These are phyloP conservation scores for Rhodotorula mucilaginosa DNA, from an alignment of 1,284 basidiomycete species.

Conservation along the genomic window DNA sequence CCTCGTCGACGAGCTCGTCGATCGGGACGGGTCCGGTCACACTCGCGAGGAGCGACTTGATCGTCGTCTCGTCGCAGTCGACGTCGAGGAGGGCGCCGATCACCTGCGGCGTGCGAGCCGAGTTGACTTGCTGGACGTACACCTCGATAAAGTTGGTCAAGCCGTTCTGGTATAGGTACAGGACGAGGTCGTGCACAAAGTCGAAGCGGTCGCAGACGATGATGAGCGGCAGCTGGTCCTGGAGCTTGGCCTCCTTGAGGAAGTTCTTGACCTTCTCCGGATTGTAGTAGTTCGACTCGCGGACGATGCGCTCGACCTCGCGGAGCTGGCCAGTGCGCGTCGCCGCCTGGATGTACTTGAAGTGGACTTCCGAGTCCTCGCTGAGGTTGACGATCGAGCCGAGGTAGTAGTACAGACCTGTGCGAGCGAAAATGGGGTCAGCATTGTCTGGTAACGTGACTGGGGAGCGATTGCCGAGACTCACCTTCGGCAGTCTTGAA, in stretches of 20 bases:
- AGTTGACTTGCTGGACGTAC: conserved; percentile 98
- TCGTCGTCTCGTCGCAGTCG: conserved; percentile 93
- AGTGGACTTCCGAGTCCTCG: conserved; percentile 95
- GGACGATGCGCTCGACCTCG: conserved; percentile 97
- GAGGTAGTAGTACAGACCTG: conserved; percentile 94
- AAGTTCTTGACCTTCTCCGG: conserved; percentile 99
- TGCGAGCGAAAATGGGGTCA: not conserved
- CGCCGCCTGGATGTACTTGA: conserved; percentile 99
- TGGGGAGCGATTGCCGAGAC: conserved; percentile 13
- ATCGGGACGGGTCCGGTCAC: conserved; percentile 97
- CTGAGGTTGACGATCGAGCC: conserved; percentile 97
- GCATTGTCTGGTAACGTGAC: too few relatives aligned
- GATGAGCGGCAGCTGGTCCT: conserved; percentile 96
- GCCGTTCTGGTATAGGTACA: conserved; percentile 98
- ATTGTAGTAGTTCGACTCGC: conserved; percentile 97
- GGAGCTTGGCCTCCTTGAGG: conserved; percentile 89
- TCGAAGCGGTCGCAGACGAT: conserved; percentile 99
- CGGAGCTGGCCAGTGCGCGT: conserved; percentile 97
- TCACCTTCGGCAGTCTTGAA: conserved; percentile 95
- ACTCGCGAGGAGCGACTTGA: conserved; percentile 88
- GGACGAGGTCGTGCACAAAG: conserved; percentile 97
- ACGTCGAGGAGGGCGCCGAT: conserved; percentile 95
- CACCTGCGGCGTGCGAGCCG: conserved; percentile 95
- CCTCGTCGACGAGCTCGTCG: conserved; percentile 95
- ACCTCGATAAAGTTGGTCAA: conserved; percentile 98